A percentile compares a stretch with the other conserved stretches of the same genome.
Evolutionary conservation across 2,329 filamentous ascomycete species (phyloP).

Genomic region (Xylariomycetidae sp.): DNA sequence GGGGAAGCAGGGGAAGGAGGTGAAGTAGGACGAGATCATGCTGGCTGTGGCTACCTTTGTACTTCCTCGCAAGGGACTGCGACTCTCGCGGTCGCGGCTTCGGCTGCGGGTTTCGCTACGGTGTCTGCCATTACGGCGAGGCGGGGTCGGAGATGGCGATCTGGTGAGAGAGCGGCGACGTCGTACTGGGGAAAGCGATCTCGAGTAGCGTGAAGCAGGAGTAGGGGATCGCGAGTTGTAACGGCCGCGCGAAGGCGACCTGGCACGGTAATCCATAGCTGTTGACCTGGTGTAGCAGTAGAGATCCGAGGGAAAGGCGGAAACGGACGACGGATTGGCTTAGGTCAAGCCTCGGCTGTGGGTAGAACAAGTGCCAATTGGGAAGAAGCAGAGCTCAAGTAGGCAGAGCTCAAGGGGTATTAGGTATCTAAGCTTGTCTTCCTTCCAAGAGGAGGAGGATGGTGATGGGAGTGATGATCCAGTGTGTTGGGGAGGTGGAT

Average conservation of each 20-base stretch:
- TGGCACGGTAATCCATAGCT: too few species aligned
- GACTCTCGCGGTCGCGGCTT: slow-evolving; percentile 22
- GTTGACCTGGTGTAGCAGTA: too few species aligned
- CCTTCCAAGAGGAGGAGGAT: too few species aligned
- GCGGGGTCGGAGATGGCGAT: slow-evolving; percentile 21
- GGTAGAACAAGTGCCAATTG: too few species aligned
- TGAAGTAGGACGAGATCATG: background rate
- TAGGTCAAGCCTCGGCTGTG: too few species aligned
- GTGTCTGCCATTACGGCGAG: slow-evolving; percentile 33
- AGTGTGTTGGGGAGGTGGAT: too few species aligned
- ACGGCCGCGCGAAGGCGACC: slow-evolving; percentile 27
- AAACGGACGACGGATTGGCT: too few species aligned
- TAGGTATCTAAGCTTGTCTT: too few species aligned
- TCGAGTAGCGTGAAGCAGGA: slow-evolving; percentile 34
- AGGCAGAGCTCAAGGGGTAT: too few species aligned
- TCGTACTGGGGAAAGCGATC: slow-evolving; percentile 26
- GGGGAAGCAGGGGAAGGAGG: background rate
- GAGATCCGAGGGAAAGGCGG: too few species aligned
- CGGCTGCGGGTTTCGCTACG: slow-evolving; percentile 17
- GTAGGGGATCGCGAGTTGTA: slow-evolving; percentile 28
- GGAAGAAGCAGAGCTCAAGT: too few species aligned
- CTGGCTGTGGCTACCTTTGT: slow-evolving; percentile 22
- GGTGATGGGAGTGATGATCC: too few species aligned
- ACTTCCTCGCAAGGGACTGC: slow-evolving; percentile 26
- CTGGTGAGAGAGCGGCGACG: slow-evolving; percentile 24